phyloP scores from a whole-genome alignment of 2,329 filamentous ascomycete species.

The Aureobasidium sp. region DNA sequence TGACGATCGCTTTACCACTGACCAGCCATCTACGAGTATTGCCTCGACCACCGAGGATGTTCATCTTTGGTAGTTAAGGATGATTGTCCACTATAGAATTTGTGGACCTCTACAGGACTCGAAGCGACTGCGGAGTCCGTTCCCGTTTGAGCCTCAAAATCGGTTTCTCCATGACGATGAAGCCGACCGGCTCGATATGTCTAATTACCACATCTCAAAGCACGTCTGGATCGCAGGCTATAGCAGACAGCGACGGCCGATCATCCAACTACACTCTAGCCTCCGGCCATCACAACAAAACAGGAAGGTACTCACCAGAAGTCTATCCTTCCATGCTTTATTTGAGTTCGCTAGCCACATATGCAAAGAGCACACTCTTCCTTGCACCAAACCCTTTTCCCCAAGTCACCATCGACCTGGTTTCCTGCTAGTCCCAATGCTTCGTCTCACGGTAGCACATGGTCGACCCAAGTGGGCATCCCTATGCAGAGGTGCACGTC shows the following conservation, averaged over 20 bases:
- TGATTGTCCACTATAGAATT: too few relatives aligned
- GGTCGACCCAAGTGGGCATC: background rate
- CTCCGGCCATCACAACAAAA: background rate
- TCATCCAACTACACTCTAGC: background rate
- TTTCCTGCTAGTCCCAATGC: background rate
- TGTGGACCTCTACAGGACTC: background rate
- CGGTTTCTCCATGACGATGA: background rate
- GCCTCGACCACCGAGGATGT: too few relatives aligned
- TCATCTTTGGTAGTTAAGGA: too few relatives aligned
- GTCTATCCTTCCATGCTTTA: background rate
- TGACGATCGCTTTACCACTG: background rate
- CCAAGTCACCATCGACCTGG: background rate
- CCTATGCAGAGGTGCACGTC: background rate
- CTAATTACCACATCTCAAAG: background rate
- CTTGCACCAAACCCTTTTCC: background rate
- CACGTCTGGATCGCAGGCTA: background rate
- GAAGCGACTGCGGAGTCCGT: background rate
- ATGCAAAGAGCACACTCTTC: background rate
- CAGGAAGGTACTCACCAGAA: background rate
- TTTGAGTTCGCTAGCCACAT: background rate
- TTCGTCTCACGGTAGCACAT: background rate
- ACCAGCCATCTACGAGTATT: background rate
- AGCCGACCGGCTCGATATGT: background rate
- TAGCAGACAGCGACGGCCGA: background rate
- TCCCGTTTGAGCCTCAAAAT: background rate